A percentile compares a stretch with the other conserved stretches of the same genome.
phyloP scores from a whole-genome alignment of 345 rosid species.

The Ceriops decandra region DNA sequence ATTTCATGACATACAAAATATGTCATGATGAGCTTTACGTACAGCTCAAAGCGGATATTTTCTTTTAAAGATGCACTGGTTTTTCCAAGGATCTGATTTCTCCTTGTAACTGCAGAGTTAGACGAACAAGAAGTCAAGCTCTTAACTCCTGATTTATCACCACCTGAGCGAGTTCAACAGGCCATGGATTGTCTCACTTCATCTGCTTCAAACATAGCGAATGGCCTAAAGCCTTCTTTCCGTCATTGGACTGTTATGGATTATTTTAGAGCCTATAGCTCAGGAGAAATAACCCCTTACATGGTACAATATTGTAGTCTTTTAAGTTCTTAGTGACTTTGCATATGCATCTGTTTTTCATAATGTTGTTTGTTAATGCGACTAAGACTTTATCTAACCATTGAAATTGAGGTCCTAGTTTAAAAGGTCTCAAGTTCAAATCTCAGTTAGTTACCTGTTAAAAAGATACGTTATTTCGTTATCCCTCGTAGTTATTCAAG shows the following conservation, averaged over 20 bases:
- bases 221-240: conserved; percentile 21
- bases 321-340: too few relatives aligned
- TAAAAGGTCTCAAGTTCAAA: too few relatives aligned
- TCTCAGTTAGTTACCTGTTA: too few relatives aligned
- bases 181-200: conserved; percentile 44
- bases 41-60: too few relatives aligned
- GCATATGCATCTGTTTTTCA: too few relatives aligned
- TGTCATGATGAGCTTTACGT: too few relatives aligned
- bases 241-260: conserved; percentile 48
- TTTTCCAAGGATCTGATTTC: not conserved
- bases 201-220: not conserved
- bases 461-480: too few relatives aligned
- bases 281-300: conserved; percentile 45
- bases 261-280: conserved; percentile 50
- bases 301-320: conserved; percentile 24
- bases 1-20: too few relatives aligned
- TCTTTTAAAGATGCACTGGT: not conserved
- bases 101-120: conserved; percentile 29
- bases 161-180: conserved; percentile 39
- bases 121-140: conserved; percentile 40
- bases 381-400: too few relatives aligned
- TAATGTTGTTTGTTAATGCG: too few relatives aligned
- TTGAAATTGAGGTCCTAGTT: too few relatives aligned
- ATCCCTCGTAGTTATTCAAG: too few relatives aligned
- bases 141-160: conserved; percentile 31